A percentile compares a stretch with the other conserved stretches of the same genome.
phyloP scores from a whole-genome alignment of 495 filamentous ascomycete species.

The Penicillium psychrofluorescens region DNA sequence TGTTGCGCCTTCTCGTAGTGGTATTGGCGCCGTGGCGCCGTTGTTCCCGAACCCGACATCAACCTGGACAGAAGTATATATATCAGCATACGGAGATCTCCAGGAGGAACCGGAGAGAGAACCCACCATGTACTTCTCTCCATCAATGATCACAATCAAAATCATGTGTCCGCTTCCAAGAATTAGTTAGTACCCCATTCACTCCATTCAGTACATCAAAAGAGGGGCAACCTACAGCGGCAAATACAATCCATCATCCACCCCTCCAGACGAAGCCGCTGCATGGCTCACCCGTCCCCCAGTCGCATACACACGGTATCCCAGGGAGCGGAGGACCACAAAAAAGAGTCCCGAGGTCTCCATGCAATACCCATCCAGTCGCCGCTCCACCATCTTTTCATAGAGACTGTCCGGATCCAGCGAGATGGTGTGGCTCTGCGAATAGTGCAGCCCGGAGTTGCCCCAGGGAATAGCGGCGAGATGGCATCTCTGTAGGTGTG shows the following conservation, averaged over 20 bases:
- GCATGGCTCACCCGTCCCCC: slow-evolving; percentile 33
- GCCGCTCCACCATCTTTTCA: slow-evolving; percentile 55
- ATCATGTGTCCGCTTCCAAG: slow-evolving; percentile 51
- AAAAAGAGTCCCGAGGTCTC: slow-evolving; percentile 62
- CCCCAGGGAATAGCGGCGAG: slow-evolving; percentile 64
- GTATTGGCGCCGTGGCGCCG: slow-evolving; percentile 47
- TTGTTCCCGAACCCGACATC: slow-evolving; percentile 69
- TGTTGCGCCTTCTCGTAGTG: slow-evolving; percentile 34
- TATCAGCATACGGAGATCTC: too few relatives aligned
- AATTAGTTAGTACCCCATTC: neutral
- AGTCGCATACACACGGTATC: slow-evolving; percentile 47
- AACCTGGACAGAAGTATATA: slow-evolving; percentile 23
- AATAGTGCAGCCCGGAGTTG: slow-evolving; percentile 55
- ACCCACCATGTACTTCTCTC: slow-evolving; percentile 42
- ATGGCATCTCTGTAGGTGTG: slow-evolving; percentile 33
- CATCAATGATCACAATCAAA: slow-evolving; percentile 53
- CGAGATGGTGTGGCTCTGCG: slow-evolving; percentile 43
- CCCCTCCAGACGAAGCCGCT: slow-evolving; percentile 2
- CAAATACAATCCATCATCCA: slow-evolving; percentile 16
- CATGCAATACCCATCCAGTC: slow-evolving; percentile 75
- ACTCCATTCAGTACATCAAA: neutral
- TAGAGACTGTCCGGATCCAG: slow-evolving; percentile 54
- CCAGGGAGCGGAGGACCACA: slow-evolving; percentile 52
- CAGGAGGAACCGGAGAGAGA: too few relatives aligned
- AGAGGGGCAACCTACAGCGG: slow-evolving; percentile 15